A percentile compares a stretch with the other conserved stretches of the same genome.
phyloP scores from a whole-genome alignment of 1,139 yeast genomes.

The Debaryomyces psychrophilus region DNA sequence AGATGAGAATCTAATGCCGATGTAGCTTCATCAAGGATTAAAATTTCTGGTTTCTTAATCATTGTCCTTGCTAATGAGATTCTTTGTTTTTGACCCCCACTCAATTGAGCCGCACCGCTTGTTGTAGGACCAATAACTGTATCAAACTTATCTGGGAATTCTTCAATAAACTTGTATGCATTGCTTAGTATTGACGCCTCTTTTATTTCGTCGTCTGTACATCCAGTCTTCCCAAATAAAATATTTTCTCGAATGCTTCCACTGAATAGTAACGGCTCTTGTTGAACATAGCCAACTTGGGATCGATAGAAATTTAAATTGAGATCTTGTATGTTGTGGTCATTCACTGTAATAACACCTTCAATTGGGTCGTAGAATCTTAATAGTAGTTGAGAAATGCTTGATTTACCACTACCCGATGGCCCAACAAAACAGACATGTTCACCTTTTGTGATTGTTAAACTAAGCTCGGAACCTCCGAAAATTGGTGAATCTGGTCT shows the following conservation, averaged over 20 bases:
- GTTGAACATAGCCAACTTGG: conserved; percentile 86
- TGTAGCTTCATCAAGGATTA: conserved; percentile 80
- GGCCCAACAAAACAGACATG: conserved; percentile 96
- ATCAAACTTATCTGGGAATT: conserved; percentile 80
- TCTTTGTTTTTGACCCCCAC: conserved; percentile 80
- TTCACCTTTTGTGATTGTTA: conserved; percentile 77
- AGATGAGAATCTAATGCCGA: conserved; percentile 82
- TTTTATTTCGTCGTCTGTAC: conserved; percentile 64
- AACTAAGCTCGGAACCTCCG: conserved; percentile 49
- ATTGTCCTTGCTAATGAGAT: conserved; percentile 76
- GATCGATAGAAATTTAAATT: conserved; percentile 76
- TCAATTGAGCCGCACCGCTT: conserved; percentile 64
- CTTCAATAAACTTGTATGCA: conserved; percentile 69
- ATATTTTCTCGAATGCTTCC: conserved; percentile 89
- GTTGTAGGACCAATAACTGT: conserved; percentile 77
- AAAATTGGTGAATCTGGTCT: conserved; percentile 77
- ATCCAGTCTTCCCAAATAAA: conserved; percentile 62
- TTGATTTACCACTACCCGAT: conserved; percentile 93
- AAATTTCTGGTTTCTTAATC: conserved; percentile 59
- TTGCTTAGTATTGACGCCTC: conserved; percentile 80
- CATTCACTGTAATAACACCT: conserved; percentile 72
- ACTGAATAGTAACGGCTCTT: conserved; percentile 90
- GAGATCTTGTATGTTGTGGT: conserved; percentile 64
- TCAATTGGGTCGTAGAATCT: conserved; percentile 77
- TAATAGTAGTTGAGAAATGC: conserved; percentile 76